These are phyloP conservation scores for Spergularia marina DNA, from an alignment of 148 eudicot species.

Conservation along the genomic window DNA sequence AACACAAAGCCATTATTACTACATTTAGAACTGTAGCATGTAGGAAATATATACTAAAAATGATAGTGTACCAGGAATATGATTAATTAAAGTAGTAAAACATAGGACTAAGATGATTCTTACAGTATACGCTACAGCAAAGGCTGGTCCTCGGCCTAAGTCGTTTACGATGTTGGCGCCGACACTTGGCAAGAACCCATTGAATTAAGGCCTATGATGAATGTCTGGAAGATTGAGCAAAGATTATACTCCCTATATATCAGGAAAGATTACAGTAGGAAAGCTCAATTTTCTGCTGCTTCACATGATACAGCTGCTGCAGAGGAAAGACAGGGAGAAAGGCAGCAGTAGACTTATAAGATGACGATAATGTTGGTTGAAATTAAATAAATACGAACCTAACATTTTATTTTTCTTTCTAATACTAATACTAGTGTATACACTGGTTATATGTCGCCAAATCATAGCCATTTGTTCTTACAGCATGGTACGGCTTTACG, in stretches of 20 bases:
- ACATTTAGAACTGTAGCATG: too few relatives aligned
- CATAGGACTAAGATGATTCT: not conserved
- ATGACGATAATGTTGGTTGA: constrained; percentile 30
- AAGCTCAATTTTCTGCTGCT: not conserved
- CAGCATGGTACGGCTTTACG: constrained; percentile 21
- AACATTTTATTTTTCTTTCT: not conserved
- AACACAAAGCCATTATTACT: not conserved
- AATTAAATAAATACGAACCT: constrained; percentile 28
- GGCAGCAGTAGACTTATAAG: not conserved
- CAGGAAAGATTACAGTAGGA: not conserved
- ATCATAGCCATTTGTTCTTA: constrained; percentile 23
- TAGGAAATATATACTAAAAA: not conserved
- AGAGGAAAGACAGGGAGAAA: not conserved
- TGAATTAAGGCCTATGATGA: not conserved
- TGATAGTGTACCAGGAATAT: not conserved
- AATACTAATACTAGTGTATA: not conserved
- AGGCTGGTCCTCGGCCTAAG: not conserved
- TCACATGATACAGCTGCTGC: constrained; percentile 3
- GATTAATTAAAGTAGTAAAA: not conserved
- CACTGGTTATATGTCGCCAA: constrained; percentile 20
- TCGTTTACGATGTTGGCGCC: not conserved
- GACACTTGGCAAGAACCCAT: constrained; percentile 20
- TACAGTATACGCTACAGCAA: not conserved
- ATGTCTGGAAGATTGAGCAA: not conserved
- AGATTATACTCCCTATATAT: not conserved